Conservation (phyloP, 2,329 filamentous ascomycete genomes). For the Monilinia aucupariae region DNA sequence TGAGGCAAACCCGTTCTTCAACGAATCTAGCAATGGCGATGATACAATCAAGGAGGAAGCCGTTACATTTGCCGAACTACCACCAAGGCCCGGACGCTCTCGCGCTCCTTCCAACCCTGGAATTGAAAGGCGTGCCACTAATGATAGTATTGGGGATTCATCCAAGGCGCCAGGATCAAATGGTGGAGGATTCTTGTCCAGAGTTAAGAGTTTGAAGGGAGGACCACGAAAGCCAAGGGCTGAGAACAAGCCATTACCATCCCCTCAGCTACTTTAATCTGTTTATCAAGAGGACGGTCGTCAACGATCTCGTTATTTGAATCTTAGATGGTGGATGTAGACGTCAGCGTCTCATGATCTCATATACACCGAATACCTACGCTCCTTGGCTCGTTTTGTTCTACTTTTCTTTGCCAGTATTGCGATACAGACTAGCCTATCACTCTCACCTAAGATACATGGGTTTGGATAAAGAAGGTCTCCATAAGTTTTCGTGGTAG, state of each 20-base stretch:
- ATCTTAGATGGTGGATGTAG: background rate
- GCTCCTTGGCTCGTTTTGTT: background rate
- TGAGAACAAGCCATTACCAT: constrained; percentile 10
- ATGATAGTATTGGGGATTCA: constrained; percentile 44
- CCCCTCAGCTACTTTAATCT: constrained; percentile 9
- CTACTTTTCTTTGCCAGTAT: background rate
- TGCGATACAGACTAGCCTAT: background rate
- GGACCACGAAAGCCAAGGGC: constrained; percentile 47
- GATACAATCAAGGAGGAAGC: constrained; percentile 57
- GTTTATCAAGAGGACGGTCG: background rate
- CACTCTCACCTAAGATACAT: background rate
- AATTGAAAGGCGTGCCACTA: constrained; percentile 61
- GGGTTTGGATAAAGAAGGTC: constrained; percentile 2
- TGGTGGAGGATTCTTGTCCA: constrained; percentile 58
- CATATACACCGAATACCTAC: background rate
- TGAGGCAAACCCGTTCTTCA: constrained; percentile 74
- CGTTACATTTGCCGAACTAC: constrained; percentile 42
- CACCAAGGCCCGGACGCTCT: constrained; percentile 32
- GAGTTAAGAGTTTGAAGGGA: constrained; percentile 79
- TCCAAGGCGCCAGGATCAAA: constrained; percentile 34
- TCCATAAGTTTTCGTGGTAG: background rate
- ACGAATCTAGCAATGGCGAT: constrained; percentile 63
- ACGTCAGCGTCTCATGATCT: background rate
- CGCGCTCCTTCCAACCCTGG: constrained; percentile 55
- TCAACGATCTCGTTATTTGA: background rate